Percentiles rank a stretch among this genome's conserved stretches.
phyloP scores from a whole-genome alignment of 1,284 basidiomycete genomes.

The Mycosarcoma mackinlayi region DNA sequence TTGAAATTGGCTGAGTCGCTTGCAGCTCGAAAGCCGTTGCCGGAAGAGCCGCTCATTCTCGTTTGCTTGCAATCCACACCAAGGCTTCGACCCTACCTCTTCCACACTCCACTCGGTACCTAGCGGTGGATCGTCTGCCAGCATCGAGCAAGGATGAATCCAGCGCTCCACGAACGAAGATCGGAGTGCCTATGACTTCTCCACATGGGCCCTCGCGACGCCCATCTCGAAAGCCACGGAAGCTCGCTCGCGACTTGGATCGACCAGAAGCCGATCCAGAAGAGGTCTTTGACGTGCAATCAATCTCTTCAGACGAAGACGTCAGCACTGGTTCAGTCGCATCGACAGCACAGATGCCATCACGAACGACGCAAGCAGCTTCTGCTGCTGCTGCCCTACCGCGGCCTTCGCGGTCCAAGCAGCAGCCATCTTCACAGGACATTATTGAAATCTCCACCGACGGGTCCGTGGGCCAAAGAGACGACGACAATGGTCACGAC shows the following conservation, averaged over 20 bases:
- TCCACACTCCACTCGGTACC: too few species aligned
- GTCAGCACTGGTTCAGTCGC: background rate
- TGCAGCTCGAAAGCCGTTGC: conserved; percentile 6
- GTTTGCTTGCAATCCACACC: too few species aligned
- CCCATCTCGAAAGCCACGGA: conserved; percentile 24
- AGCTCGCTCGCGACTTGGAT: conserved; percentile 28
- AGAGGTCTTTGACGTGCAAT: conserved; percentile 44
- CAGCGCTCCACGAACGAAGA: background rate
- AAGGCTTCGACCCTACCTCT: too few species aligned
- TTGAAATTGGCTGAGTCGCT: conserved; percentile 3
- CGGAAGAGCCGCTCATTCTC: background rate
- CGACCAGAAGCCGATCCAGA: conserved; percentile 36
- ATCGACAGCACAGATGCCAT: conserved; percentile 13
- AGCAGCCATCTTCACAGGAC: conserved; percentile 12
- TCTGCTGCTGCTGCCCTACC: background rate
- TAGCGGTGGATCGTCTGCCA: background rate
- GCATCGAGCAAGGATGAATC: conserved; percentile 3
- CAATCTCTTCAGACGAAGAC: conserved; percentile 22
- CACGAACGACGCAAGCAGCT: conserved; percentile 6
- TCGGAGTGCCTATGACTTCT: conserved; percentile 13
- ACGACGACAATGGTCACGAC: conserved; percentile 20
- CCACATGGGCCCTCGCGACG: conserved; percentile 11
- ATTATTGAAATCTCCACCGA: conserved; percentile 36
- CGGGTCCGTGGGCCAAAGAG: conserved; percentile 14
- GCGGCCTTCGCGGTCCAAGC: conserved; percentile 9